Evolutionary conservation across 2,329 filamentous ascomycete genomes (phyloP), one percentile per base, ranked within the genome.

Genomic region (Aspergillus costaricaensis): DNA sequence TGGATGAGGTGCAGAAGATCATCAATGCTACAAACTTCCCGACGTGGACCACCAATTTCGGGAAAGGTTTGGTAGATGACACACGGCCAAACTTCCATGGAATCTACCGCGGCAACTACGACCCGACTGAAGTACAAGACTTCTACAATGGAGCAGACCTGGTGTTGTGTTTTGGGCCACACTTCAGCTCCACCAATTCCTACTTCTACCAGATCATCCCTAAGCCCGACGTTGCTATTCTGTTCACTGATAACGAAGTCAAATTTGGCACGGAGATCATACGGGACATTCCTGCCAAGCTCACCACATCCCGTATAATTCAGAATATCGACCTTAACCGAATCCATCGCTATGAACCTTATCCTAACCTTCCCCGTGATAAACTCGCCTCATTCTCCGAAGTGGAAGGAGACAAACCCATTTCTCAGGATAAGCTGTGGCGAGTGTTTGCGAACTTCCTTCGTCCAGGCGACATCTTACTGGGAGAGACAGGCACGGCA

Each of bases 61-160:
- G 80, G 2, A 84, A 83, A 64, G 77, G 82, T 1, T 68, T 84
- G 5, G 62, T 85, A 12, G 75, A 83, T 32, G 82, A 85, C 62
- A 74, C 69, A 0, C 56, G 74, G 17, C 69, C 77, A 2, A 83
- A 82, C 50, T 80, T 81, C 60, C 75, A 81, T 55, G 83, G 83
- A 1, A 71, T 83, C 5, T 84, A 81, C 59, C 19, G n/a, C 7
- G 41, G 41, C 19, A 44, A 5, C 5, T 44, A 72, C 72, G 7
- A 63, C 55, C 1, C 32, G 15, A 7, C 48, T 41, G 52, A 65
- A 63, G 53, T 15, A 4, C 41, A 44, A 23, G 38, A 55, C n/a
- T 59, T 66, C 21, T 81, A 81, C 0, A 70, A 76, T 36, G 68
- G 67, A 4, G 70, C 75, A 5, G 77, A 80, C 55, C 67, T 79